A percentile compares a stretch with the other conserved stretches of the same genome.
phyloP scores from a whole-genome alignment of 2,329 filamentous ascomycete species.

The Bertia moriformis region DNA sequence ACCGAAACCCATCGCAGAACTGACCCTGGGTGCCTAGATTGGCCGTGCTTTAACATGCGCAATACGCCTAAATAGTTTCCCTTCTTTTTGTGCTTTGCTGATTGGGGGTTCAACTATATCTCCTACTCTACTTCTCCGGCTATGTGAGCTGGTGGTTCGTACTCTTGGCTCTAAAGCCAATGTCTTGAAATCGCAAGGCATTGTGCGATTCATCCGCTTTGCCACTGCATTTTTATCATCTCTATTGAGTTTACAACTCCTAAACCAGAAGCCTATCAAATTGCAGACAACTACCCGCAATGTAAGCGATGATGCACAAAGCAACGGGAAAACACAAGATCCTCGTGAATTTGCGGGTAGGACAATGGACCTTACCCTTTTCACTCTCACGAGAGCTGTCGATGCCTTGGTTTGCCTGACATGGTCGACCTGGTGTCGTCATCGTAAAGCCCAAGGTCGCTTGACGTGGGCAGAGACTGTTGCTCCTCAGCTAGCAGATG shows the following conservation, averaged over 20 bases:
- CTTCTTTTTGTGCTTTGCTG: constrained; percentile 32
- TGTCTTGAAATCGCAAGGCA: background rate
- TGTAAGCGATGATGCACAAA: background rate
- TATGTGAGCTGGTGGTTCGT: background rate
- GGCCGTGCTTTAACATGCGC: constrained; percentile 18
- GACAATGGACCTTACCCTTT: constrained; percentile 72
- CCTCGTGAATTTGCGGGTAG: constrained; percentile 38
- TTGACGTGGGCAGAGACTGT: constrained; percentile 21
- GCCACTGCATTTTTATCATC: constrained; percentile 6
- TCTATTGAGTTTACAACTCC: constrained; percentile 5
- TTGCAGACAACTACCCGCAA: constrained; percentile 8
- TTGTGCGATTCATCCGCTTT: constrained; percentile 5
- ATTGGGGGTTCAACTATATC: constrained; percentile 34
- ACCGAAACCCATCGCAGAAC: background rate
- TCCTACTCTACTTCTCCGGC: constrained; percentile 10
- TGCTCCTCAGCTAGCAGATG: constrained; percentile 38
- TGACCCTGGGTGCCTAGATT: constrained; percentile 14
- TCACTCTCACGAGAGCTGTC: constrained; percentile 56
- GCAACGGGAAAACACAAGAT: constrained; percentile 4
- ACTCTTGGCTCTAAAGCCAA: background rate
- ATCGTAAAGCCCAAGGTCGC: constrained; percentile 20
- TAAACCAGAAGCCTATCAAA: constrained; percentile 4
- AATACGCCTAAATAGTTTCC: constrained; percentile 28
- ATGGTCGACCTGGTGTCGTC: constrained; percentile 37
- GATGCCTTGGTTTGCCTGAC: constrained; percentile 55